Base-by-base conservation (phyloP, 140 eudicot species). In the Senecio squalidus region DNA sequence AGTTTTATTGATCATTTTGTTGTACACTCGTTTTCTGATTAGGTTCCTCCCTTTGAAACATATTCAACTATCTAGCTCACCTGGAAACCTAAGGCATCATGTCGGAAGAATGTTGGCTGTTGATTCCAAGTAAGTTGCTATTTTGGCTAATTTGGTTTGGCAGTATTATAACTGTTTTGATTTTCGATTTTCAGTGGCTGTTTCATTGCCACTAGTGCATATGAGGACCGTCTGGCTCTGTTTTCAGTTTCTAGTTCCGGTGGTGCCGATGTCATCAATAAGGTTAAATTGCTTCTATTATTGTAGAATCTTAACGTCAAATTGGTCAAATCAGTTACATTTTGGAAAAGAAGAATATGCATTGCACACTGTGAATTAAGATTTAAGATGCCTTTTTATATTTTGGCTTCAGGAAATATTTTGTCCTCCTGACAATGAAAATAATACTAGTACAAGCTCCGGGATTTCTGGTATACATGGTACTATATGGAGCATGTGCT, bases 401-500 rank as follows among this genome's bases (percentile, higher is more conserved):
- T 22, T 33, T 23, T 78, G 21, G 49, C 52, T 69, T 51, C 80
- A 92, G 98, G 75, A 76, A 81, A 56, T 87, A 56, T 68, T 54
- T 20, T 77, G 65, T 75, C 98, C 98, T 55, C 57, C 94, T 64
- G 96, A 79, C 58, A 64, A 41, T 64, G 84, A 75, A 70, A 75
- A 72, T n/a, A 67, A 62, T 59, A 40, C 80, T 33, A 76, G 65
- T 67, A 55, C 75, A 64, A 53, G 68, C 48, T 43, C 51, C 43
- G 75, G 80, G 51, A 55, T 52, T 67, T 43, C 71, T 56, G 71
- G 80, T 66, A 80, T 80, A 21, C 61, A 72, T 72, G 98, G 95
- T 70, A 81, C 96, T 30, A 84, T 92, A 63, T 92, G 98, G 98
- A 87, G 98, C 85, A 86, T 92, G 95, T 92, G 98, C 76, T 92